Percentiles rank a stretch among this genome's conserved stretches.
Conservation (phyloP, 257 asterid species). For the Avicennia marina region DNA sequence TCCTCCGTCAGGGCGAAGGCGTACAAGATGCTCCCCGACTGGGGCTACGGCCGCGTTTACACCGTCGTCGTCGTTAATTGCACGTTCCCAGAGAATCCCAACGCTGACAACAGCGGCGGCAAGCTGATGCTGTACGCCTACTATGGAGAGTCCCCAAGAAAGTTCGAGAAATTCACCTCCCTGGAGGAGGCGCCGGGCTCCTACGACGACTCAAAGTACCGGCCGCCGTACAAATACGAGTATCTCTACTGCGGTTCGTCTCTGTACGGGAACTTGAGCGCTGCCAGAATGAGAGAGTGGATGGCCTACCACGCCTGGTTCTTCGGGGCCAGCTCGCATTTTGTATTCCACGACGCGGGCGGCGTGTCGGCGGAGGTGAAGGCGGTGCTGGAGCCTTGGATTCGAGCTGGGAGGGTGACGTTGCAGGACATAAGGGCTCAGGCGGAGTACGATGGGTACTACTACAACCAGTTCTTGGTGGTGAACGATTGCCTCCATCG, state of each 20-base stretch:
- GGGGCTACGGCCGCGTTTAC: conserved; percentile 84
- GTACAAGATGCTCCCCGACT: conserved; percentile 56
- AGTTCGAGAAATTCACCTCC: conserved; percentile 42
- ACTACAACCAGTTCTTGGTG: conserved; percentile 56
- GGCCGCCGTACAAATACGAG: conserved; percentile 43
- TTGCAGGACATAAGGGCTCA: conserved; percentile 52
- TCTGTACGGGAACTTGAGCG: conserved; percentile 47
- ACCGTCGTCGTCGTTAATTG: conserved; percentile 63
- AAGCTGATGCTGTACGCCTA: conserved; percentile 45
- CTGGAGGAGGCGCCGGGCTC: conserved; percentile 44
- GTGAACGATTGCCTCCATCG: conserved; percentile 68
- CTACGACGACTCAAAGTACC: conserved; percentile 34
- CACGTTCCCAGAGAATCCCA: conserved; percentile 43
- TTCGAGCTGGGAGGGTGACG: conserved; percentile 44
- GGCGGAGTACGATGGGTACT: conserved; percentile 57
- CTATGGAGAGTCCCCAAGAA: conserved; percentile 39
- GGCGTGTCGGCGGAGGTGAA: conserved; percentile 53
- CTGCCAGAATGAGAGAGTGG: conserved; percentile 52
- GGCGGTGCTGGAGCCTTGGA: conserved; percentile 62
- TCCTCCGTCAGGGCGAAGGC: conserved; percentile 39
- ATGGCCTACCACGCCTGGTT: conserved; percentile 67
- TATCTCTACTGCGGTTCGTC: conserved; percentile 57
- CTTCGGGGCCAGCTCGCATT: conserved; percentile 47
- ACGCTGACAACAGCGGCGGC: conserved; percentile 49
- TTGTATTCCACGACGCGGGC: conserved; percentile 63